These are phyloP conservation scores for Conoideocrella luteorostrata DNA, from an alignment of 2,329 filamentous ascomycete species.

Conservation along the genomic window DNA sequence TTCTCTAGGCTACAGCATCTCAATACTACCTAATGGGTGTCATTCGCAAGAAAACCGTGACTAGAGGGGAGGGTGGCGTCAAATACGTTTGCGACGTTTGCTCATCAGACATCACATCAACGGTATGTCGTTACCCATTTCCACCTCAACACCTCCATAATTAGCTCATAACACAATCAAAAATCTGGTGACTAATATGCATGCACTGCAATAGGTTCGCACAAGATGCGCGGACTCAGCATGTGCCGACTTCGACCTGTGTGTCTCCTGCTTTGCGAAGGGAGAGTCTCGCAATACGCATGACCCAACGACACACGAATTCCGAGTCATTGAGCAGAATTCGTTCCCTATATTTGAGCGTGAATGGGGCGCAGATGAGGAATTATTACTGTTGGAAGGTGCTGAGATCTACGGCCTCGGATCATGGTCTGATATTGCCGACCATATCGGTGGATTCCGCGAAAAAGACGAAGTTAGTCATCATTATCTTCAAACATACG, in stretches of 20 bases:
- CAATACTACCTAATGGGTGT: conserved; percentile 63
- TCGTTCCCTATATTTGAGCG: conserved; percentile 93
- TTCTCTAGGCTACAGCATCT: neutral
- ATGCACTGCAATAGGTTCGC: conserved; percentile 58
- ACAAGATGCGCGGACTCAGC: conserved; percentile 80
- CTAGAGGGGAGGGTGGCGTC: conserved; percentile 76
- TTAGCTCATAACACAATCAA: neutral
- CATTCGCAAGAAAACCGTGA: conserved; percentile 91
- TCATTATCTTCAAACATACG: conserved; percentile 84
- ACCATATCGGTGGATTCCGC: conserved; percentile 93
- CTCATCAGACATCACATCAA: conserved; percentile 93
- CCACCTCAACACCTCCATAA: neutral
- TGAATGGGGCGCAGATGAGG: conserved; percentile 97
- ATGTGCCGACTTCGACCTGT: conserved; percentile 94
- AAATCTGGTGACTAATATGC: conserved; percentile 10
- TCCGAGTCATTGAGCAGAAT: conserved; percentile 94
- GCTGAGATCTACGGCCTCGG: conserved; percentile 94
- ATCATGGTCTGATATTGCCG: conserved; percentile 95
- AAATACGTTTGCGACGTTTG: conserved; percentile 98
- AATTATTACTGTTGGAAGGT: conserved; percentile 86
- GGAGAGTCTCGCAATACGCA: conserved; percentile 78
- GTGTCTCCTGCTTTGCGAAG: conserved; percentile 86
- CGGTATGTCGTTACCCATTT: conserved; percentile 51
- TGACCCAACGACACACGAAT: conserved; percentile 79
- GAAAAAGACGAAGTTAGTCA: conserved; percentile 93